phyloP scores from a whole-genome alignment of 495 filamentous ascomycete genomes.

The Achaetomiella virescens region DNA sequence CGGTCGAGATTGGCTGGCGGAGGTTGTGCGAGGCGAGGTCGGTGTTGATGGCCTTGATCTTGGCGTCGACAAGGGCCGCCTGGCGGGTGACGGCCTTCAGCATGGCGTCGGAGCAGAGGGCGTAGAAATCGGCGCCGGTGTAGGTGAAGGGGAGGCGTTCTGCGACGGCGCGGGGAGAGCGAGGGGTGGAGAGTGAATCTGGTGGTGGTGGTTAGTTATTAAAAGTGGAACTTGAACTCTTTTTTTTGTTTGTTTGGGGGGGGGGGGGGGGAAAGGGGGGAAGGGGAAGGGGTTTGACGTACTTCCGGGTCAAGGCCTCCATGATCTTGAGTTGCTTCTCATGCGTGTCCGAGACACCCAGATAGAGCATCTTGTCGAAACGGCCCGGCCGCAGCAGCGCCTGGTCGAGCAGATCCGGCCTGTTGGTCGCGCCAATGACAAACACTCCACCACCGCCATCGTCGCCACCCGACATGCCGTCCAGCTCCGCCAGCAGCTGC shows the following conservation, averaged over 20 bases:
- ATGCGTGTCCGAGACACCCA: conserved; percentile 93
- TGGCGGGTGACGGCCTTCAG: conserved; percentile 94
- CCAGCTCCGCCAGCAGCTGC: conserved; percentile 89
- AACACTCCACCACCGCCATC: conserved; percentile 81
- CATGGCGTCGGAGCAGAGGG: conserved; percentile 95
- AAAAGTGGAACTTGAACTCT: background rate
- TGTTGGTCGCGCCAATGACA: conserved; percentile 94
- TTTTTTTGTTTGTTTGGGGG: background rate
- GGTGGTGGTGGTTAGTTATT: conserved; percentile 1
- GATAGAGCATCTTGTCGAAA: conserved; percentile 98
- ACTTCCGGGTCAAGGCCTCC: conserved; percentile 91
- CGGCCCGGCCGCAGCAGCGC: conserved; percentile 85
- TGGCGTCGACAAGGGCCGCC: conserved; percentile 74
- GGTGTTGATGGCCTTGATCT: conserved; percentile 60
- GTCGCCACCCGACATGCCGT: conserved; percentile 94
- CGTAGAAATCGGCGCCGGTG: conserved; percentile 94
- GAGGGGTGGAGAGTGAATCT: conserved; percentile 76
- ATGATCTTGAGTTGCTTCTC: conserved; percentile 93
- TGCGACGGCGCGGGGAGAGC: conserved; percentile 65
- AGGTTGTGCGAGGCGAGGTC: conserved; percentile 19
- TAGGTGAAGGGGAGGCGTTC: conserved; percentile 87
- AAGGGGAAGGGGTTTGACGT: conserved; percentile 35
- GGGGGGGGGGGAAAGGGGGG: background rate
- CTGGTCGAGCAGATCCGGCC: conserved; percentile 88
- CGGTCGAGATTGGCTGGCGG: conserved; percentile 57